These are phyloP conservation scores for Candida chauliodis DNA, from an alignment of 805 yeast genomes.

Conservation along the genomic window DNA sequence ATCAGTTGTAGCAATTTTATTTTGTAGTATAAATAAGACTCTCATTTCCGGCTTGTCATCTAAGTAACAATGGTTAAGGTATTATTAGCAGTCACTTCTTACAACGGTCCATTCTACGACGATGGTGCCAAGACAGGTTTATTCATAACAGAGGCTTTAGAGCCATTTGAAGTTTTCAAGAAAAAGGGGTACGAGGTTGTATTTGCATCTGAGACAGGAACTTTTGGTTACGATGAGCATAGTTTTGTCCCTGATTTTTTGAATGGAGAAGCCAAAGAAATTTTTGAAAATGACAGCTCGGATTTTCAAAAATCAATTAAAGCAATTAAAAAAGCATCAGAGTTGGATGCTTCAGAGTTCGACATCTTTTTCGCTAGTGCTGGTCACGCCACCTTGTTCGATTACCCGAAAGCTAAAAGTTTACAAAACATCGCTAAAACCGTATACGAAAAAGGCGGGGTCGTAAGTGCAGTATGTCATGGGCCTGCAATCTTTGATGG, in stretches of 20 bases:
- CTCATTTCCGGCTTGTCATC: no score
- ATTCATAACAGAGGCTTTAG: slow-evolving; percentile 55
- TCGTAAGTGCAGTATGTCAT: slow-evolving; percentile 64
- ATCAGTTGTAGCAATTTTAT: no score
- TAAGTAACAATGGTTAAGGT: slow-evolving; percentile 34
- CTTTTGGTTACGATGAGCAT: slow-evolving; percentile 55
- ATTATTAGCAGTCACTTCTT: slow-evolving; percentile 42
- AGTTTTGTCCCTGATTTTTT: slow-evolving; percentile 40
- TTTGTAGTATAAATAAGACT: no score
- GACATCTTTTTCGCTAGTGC: slow-evolving; percentile 59
- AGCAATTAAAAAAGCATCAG: slow-evolving; percentile 45
- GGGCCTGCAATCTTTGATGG: slow-evolving; percentile 60
- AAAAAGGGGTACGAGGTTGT: slow-evolving; percentile 51
- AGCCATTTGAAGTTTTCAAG: slow-evolving; percentile 50
- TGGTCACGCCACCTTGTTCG: slow-evolving; percentile 62
- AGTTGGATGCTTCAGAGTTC: slow-evolving; percentile 47
- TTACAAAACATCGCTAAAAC: slow-evolving; percentile 44
- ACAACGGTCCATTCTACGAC: slow-evolving; percentile 46
- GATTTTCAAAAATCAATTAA: slow-evolving; percentile 37
- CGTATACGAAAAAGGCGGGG: slow-evolving; percentile 50
- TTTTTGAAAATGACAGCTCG: slow-evolving; percentile 34
- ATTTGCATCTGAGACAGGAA: slow-evolving; percentile 58
- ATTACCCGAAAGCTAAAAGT: slow-evolving; percentile 49
- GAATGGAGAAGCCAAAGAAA: slow-evolving; percentile 40
- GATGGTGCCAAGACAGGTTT: slow-evolving; percentile 63